Base-by-base conservation (phyloP, 83 land plant species). In the Picea abies region DNA sequence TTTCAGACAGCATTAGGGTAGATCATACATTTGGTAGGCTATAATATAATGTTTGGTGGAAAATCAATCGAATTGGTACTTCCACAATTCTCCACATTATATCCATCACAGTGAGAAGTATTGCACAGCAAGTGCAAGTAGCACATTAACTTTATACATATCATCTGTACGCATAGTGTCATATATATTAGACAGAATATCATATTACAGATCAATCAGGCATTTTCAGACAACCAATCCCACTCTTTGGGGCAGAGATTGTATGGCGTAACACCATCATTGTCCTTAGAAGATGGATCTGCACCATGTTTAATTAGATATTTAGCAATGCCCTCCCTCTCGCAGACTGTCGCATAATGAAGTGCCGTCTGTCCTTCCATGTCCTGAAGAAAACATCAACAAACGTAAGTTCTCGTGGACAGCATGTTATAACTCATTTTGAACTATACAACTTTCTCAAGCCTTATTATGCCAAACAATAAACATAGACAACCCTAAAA, bases 311-410 rank as follows among this genome's bases (percentile, higher is more conserved):
- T 85, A 67, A 91, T 86, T 49, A 93, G 90, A 41, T 82, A 82
- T 58, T 91, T 85, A 8, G 92, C 90, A 65, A 91, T 86, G 20
- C 68, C 90, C 64, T 85, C 88, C 58, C 89, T 84, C 76, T 93
- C 94, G 71, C 95, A 93, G 9, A 88, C 72, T 44, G 62, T 88
- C 72, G 94, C 95, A 84, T 93, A 91, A 82, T 91, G 95, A 83
- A 93, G 80, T 3, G 95, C 76, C 17, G 92, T 93, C 65, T 90
- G 95, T 14, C 95, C 92, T 80, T 93, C 95, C 72, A 89, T 80
- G 47, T 88, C 91, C 92, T 90, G 80, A 52, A 78, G 26, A 17
- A 79, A 29, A 16, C 14, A 79, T 23, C 23, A 41, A 41, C 23
- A n/a, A 39, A 20, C 41, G 44, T 72, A 37, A 17, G 12, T 72